Percentiles rank a stretch among this genome's conserved stretches.
phyloP scores from a whole-genome alignment of 345 rosid genomes.

The Eucalyptus guilfoylei region DNA sequence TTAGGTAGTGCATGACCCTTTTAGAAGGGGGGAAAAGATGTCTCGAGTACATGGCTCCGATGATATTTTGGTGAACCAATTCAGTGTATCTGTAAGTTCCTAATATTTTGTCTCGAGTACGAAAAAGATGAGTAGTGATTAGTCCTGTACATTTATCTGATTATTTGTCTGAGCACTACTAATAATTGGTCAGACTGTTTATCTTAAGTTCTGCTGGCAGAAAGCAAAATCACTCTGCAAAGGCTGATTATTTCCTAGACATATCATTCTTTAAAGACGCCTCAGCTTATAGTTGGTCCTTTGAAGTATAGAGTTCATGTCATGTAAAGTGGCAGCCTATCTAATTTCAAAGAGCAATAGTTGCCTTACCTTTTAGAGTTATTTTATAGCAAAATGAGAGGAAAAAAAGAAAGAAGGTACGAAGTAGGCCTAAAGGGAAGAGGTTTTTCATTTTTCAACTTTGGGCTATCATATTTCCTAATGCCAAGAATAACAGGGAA shows the following conservation, averaged over 20 bases:
- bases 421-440: not conserved
- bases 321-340: not conserved
- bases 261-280: not conserved
- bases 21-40: not conserved
- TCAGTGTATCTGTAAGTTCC: not conserved
- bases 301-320: not conserved
- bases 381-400: not conserved
- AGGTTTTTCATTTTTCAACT: not conserved
- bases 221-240: not conserved
- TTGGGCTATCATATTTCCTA: not conserved
- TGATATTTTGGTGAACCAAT: not conserved
- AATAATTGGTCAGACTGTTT: not conserved
- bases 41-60: not conserved
- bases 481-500: not conserved
- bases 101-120: not conserved
- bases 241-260: not conserved
- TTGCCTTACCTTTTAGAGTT: not conserved
- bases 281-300: not conserved
- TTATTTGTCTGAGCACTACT: not conserved
- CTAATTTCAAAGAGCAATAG: not conserved
- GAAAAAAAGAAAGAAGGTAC: not conserved
- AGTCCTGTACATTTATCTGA: not conserved
- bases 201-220: not conserved
- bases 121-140: not conserved
- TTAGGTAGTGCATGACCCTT: not conserved